These are phyloP conservation scores for Microbotryum intermedium DNA, from an alignment of 1,284 basidiomycete species.

Conservation along the genomic window DNA sequence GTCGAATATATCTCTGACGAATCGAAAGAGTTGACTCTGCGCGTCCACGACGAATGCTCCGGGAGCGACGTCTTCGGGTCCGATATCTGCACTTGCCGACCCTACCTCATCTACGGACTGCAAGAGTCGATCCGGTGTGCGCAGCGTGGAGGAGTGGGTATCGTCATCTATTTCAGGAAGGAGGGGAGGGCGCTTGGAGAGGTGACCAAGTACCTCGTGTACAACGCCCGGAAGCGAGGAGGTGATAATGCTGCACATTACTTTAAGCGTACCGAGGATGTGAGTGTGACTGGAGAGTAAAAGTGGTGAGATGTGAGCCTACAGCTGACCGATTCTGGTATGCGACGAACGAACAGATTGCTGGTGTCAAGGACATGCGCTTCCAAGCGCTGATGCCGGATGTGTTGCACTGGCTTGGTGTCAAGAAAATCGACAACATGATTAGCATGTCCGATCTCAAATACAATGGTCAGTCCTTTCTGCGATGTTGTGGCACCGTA, in stretches of 20 bases:
- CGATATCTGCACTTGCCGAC: constrained; percentile 78
- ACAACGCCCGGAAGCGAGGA: constrained; percentile 89
- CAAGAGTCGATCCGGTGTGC: constrained; percentile 81
- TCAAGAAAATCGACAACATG: constrained; percentile 75
- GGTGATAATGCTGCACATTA: constrained; percentile 88
- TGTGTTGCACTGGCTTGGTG: constrained; percentile 86
- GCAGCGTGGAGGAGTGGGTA: constrained; percentile 81
- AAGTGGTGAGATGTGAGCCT: constrained; percentile 8
- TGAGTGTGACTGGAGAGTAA: constrained; percentile 23
- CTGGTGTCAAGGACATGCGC: constrained; percentile 57
- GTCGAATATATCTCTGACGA: constrained; percentile 69
- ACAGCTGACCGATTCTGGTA: no score
- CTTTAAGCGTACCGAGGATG: constrained; percentile 85
- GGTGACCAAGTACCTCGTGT: constrained; percentile 70
- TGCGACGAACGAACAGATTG: constrained; percentile 43
- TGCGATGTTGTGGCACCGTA: neutral
- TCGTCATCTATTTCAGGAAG: constrained; percentile 90
- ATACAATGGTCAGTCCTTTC: constrained; percentile 56
- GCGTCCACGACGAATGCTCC: constrained; percentile 87
- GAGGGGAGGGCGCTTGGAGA: constrained; percentile 71
- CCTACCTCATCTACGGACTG: constrained; percentile 85
- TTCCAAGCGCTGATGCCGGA: constrained; percentile 97
- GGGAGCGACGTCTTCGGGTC: constrained; percentile 54
- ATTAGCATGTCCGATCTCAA: constrained; percentile 83
- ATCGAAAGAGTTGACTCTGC: constrained; percentile 75